These are phyloP conservation scores for Uncinocarpus reesii DNA, from an alignment of 2,329 filamentous ascomycete species.

Conservation along the genomic window DNA sequence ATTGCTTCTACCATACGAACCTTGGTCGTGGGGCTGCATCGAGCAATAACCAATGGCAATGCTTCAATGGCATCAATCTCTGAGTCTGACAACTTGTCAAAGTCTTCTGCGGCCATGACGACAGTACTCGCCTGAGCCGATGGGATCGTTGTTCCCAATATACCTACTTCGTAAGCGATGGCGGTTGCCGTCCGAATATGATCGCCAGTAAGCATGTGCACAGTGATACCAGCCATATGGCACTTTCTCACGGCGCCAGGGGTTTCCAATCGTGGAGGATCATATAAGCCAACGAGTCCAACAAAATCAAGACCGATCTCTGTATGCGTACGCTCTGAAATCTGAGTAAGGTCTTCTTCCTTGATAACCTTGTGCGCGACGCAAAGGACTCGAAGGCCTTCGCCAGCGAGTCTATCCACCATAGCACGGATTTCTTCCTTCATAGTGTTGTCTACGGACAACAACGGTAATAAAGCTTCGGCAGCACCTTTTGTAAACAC, in stretches of 20 bases:
- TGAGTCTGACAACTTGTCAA: conserved; percentile 59
- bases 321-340: conserved; percentile 46
- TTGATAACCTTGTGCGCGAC: conserved; percentile 24
- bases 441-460: conserved; percentile 44
- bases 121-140: conserved; percentile 50
- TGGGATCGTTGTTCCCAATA: conserved; percentile 43
- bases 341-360: conserved; percentile 34
- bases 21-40: conserved; percentile 49
- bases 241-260: conserved; percentile 57
- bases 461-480: conserved; percentile 52
- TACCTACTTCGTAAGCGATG: conserved; percentile 68
- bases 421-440: conserved; percentile 47
- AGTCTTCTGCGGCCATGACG: conserved; percentile 61
- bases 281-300: conserved; percentile 69
- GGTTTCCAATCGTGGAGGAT: conserved; percentile 67
- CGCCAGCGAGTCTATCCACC: conserved; percentile 51
- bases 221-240: conserved; percentile 58
- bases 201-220: conserved; percentile 70
- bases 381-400: conserved; percentile 52
- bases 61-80: conserved; percentile 52
- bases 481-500: conserved; percentile 45
- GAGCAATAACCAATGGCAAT: conserved; percentile 42
- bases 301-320: conserved; percentile 58
- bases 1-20: conserved; percentile 62
- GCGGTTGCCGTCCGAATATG: conserved; percentile 63